These are phyloP conservation scores for Magnusiomyces tetraspermus DNA, from an alignment of 1,139 yeast genomes.

Conservation along the genomic window DNA sequence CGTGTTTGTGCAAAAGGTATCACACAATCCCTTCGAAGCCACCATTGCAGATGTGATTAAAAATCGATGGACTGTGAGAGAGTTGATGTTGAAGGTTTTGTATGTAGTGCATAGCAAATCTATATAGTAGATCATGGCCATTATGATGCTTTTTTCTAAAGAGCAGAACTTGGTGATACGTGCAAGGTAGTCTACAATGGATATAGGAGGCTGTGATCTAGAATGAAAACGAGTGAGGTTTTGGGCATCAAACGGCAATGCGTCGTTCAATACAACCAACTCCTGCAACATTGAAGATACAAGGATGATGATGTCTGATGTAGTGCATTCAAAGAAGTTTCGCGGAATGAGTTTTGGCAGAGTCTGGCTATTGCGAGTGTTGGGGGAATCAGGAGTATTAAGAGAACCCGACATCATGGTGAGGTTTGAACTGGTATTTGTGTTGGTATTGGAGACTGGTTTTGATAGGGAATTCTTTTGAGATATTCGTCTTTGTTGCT, in stretches of 20 bases:
- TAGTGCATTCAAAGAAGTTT: slow-evolving; percentile 56
- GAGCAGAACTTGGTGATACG: slow-evolving; percentile 79
- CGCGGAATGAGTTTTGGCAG: slow-evolving; percentile 39
- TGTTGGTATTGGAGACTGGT: too few species aligned
- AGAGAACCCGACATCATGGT: too few species aligned
- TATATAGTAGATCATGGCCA: slow-evolving; percentile 78
- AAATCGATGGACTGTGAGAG: slow-evolving; percentile 89
- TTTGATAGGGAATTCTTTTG: too few species aligned
- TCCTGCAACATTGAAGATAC: slow-evolving; percentile 75
- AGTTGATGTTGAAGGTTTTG: slow-evolving; percentile 72
- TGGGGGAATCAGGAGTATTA: not conserved
- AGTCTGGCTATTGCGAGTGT: not conserved
- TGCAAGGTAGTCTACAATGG: slow-evolving; percentile 64
- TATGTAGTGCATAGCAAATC: slow-evolving; percentile 74
- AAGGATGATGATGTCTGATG: slow-evolving; percentile 58
- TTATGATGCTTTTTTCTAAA: slow-evolving; percentile 68
- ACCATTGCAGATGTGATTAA: slow-evolving; percentile 83
- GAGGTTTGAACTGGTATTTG: too few species aligned
- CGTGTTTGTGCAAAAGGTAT: slow-evolving; percentile 83
- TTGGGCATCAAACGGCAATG: slow-evolving; percentile 35
- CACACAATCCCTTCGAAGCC: slow-evolving; percentile 88
- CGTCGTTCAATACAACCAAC: slow-evolving; percentile 59
- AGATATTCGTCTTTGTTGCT: not conserved
- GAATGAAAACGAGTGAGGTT: slow-evolving; percentile 84
- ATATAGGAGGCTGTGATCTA: slow-evolving; percentile 79